Conservation (phyloP, 2,329 filamentous ascomycete species). For the Cercospora sesami region DNA sequence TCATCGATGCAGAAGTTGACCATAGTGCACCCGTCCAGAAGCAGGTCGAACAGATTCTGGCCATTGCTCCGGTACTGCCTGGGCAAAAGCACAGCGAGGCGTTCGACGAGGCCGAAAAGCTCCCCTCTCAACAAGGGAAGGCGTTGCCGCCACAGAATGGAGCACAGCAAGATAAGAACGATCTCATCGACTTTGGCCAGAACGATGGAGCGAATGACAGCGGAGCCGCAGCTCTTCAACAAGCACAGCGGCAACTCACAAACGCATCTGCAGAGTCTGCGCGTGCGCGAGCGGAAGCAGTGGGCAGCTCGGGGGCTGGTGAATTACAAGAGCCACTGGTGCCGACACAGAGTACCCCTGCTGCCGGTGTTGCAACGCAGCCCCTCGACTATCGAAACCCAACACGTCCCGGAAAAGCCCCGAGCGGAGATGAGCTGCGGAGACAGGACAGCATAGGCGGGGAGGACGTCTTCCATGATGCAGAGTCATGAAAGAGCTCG, state of each 20-base stretch:
- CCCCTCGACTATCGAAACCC: conserved; percentile 19
- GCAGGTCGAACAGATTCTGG: conserved; percentile 77
- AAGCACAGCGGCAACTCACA: conserved; percentile 12
- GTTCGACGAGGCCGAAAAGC: conserved; percentile 21
- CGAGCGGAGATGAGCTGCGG: conserved; percentile 27
- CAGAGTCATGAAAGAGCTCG: conserved; percentile 37
- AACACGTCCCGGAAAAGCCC: conserved; percentile 7
- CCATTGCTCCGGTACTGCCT: conserved; percentile 79
- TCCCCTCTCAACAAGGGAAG: conserved; percentile 27
- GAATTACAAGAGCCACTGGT: conserved; percentile 21
- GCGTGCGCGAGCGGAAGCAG: conserved; percentile 11
- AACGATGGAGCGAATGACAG: conserved; percentile 35
- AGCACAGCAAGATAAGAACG: conserved; percentile 32
- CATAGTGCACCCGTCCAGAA: conserved; percentile 61
- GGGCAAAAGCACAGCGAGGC: conserved; percentile 57
- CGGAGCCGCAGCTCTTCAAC: conserved; percentile 15
- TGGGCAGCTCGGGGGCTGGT: not conserved
- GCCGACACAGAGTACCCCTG: conserved; percentile 19
- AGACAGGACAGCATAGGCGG: conserved; percentile 45
- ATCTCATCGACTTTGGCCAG: conserved; percentile 62
- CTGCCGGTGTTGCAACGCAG: conserved; percentile 17
- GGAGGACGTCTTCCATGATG: conserved; percentile 52
- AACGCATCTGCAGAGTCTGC: conserved; percentile 14
- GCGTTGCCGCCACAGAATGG: not conserved
- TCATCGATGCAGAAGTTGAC: conserved; percentile 81